Percentiles rank a stretch among this genome's conserved stretches.
Conservation (phyloP, 768 basidiomycete genomes). For the Kwoniella sp. region DNA sequence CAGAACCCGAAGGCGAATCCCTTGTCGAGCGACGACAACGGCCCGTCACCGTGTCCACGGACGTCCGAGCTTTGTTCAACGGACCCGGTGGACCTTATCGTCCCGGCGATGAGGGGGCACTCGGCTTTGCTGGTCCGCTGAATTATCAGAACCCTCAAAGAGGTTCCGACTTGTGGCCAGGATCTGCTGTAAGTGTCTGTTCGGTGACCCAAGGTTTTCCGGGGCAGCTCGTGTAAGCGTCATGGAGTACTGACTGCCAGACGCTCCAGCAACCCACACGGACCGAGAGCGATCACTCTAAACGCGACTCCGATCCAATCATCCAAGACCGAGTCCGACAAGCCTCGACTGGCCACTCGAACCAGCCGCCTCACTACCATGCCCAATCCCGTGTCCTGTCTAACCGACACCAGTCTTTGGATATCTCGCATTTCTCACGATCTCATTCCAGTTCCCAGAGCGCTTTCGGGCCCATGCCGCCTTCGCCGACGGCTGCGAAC, state of each 20-base stretch:
- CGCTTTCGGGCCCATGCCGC: conserved; percentile 34
- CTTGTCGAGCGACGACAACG: conserved; percentile 66
- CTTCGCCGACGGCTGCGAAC: conserved; percentile 26
- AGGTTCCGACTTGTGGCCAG: conserved; percentile 26
- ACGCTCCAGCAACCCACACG: conserved; percentile 15
- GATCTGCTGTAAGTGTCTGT: conserved; percentile 23
- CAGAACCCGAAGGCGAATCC: conserved; percentile 77
- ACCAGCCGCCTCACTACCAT: conserved; percentile 19
- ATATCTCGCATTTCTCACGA: conserved; percentile 45
- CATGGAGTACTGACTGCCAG: not conserved
- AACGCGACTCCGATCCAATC: conserved; percentile 46
- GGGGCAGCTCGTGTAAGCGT: too few species aligned
- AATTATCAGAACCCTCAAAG: conserved; percentile 32
- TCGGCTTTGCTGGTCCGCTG: conserved; percentile 39
- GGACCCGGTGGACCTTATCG: conserved; percentile 57
- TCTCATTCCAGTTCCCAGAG: conserved; percentile 19
- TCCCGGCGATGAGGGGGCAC: conserved; percentile 16
- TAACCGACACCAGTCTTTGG: conserved; percentile 43
- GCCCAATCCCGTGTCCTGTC: conserved; percentile 28
- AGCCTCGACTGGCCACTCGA: conserved; percentile 29
- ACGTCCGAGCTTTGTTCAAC: conserved; percentile 93
- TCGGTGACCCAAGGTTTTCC: not conserved
- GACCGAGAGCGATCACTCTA: conserved; percentile 28
- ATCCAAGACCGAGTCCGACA: conserved; percentile 41
- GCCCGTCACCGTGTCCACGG: conserved; percentile 83